phyloP scores from a whole-genome alignment of 306 rosid genomes.

The Begonia masoniana region DNA sequence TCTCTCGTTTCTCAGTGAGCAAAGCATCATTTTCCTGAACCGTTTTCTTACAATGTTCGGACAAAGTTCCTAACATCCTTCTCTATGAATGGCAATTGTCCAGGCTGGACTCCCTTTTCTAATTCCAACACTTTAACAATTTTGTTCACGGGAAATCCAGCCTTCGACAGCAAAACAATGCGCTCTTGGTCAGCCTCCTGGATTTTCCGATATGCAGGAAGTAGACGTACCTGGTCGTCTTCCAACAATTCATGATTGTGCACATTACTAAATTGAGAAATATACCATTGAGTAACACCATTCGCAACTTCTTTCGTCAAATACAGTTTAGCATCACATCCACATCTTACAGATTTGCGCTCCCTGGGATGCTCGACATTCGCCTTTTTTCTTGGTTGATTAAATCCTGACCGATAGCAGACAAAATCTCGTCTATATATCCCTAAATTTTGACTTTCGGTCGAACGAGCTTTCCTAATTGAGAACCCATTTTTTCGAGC shows the following conservation, averaged over 20 bases:
- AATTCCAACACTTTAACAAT: slow-evolving; percentile 49
- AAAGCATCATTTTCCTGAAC: slow-evolving; percentile 55
- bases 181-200: slow-evolving; percentile 51
- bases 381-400: slow-evolving; percentile 59
- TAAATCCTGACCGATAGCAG: slow-evolving; percentile 57
- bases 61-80: slow-evolving; percentile 63
- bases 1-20: slow-evolving; percentile 50
- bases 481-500: slow-evolving; percentile 62
- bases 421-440: slow-evolving; percentile 55
- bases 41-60: slow-evolving; percentile 52
- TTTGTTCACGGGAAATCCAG: slow-evolving; percentile 59
- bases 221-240: slow-evolving; percentile 59
- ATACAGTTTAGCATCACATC: slow-evolving; percentile 60
- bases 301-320: slow-evolving; percentile 51
- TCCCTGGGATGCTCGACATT: slow-evolving; percentile 65
- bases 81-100: slow-evolving; percentile 54
- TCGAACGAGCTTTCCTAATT: slow-evolving; percentile 56
- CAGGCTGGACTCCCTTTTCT: slow-evolving; percentile 58
- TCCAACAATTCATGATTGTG: slow-evolving; percentile 64
- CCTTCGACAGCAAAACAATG: slow-evolving; percentile 48
- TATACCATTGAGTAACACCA: slow-evolving; percentile 45
- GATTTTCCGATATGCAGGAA: slow-evolving; percentile 64
- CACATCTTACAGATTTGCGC: slow-evolving; percentile 58
- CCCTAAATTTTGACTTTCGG: slow-evolving; percentile 58
- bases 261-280: slow-evolving; percentile 56